Conservation (phyloP, 2,329 filamentous ascomycete genomes). For the Xylaria sp. region DNA sequence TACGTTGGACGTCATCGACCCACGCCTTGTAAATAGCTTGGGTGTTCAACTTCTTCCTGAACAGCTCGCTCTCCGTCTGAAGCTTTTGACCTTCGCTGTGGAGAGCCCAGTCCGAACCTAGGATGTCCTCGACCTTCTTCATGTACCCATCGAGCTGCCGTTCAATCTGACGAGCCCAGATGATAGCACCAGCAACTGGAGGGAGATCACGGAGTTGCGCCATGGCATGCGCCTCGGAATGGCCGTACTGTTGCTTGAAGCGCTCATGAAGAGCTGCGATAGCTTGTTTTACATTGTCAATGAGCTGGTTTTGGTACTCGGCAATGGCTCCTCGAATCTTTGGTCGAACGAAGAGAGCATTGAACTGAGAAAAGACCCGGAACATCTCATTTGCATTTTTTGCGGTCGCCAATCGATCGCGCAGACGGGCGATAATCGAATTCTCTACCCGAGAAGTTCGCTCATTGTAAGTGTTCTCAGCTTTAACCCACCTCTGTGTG, state of each 20-base stretch:
- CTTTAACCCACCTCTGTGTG: conserved; percentile 85
- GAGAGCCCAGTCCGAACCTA: conserved; percentile 89
- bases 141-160: conserved; percentile 93
- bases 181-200: conserved; percentile 92
- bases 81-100: conserved; percentile 94
- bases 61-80: conserved; percentile 83
- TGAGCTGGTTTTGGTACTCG: conserved; percentile 96
- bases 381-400: conserved; percentile 99
- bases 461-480: conserved; percentile 95
- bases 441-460: conserved; percentile 96
- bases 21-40: conserved; percentile 92
- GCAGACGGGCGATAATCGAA: conserved; percentile 90
- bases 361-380: conserved; percentile 98
- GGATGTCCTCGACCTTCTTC: conserved; percentile 97
- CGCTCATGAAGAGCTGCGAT: conserved; percentile 90
- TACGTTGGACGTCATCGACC: conserved; percentile 81
- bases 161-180: conserved; percentile 97
- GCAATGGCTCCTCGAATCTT: conserved; percentile 98
- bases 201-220: conserved; percentile 92
- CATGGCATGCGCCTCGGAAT: conserved; percentile 97
- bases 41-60: conserved; percentile 94
- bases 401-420: conserved; percentile 88
- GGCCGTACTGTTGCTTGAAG: conserved; percentile 98
- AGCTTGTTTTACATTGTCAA: conserved; percentile 95
- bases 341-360: conserved; percentile 94